Evolutionary conservation across 768 basidiomycete genomes (phyloP).

Genomic region (Panaeolus papilionaceus): DNA sequence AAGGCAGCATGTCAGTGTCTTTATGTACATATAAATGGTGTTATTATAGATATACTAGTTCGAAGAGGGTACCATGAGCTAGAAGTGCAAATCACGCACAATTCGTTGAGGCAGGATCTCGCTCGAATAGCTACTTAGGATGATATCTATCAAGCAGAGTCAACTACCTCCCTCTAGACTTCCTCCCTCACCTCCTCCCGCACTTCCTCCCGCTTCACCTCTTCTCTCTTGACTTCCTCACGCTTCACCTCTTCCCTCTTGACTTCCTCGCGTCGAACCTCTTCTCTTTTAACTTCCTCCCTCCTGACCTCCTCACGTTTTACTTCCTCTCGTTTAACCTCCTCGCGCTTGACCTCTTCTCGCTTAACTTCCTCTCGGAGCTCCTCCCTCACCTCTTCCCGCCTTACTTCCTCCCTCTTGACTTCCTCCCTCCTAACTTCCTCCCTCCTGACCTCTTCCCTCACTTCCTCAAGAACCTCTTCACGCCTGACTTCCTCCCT

Average conservation of each 20-base stretch:
- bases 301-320: background rate
- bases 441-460: background rate
- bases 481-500: background rate
- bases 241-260: too few species aligned
- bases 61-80: too few species aligned
- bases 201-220: too few species aligned
- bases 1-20: too few species aligned
- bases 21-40: too few species aligned
- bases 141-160: background rate
- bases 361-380: background rate
- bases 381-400: background rate
- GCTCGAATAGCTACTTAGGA: too few species aligned
- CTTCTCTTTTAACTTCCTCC: background rate
- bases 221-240: too few species aligned
- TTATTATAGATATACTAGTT: too few species aligned
- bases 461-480: background rate
- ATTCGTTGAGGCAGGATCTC: too few species aligned
- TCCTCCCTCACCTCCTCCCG: too few species aligned
- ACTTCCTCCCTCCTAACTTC: background rate
- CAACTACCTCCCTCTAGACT: background rate
- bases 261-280: background rate
- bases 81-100: too few species aligned
- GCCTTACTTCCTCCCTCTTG: background rate
- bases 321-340: background rate
- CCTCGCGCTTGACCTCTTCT: background rate